Base-by-base conservation (phyloP, 2,329 filamentous ascomycete genomes). In the Penicillium sp. region DNA sequence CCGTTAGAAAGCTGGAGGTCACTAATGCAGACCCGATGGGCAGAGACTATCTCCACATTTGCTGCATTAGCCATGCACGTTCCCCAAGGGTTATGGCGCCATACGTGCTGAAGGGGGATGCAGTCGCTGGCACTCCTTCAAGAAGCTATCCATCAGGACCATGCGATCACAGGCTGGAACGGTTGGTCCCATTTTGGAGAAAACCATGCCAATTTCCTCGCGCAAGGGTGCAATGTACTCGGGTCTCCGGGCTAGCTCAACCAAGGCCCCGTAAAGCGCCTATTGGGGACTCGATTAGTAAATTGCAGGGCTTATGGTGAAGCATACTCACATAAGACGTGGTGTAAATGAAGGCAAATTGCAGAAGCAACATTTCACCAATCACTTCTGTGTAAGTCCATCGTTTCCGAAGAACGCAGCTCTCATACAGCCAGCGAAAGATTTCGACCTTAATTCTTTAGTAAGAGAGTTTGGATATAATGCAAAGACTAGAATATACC, bases 301-400 rank as follows among this genome's bases (percentile, higher is more conserved):
- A 4, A n/a, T 16, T 16, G 27, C 39, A 27, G 42, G 23, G 27
- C 30, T 8, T 27, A 7, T 26, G 23, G 18, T n/a, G 7, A n/a
- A 4, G 26, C 10, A 14, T 2, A 51, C 56, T 14, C 42, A 62
- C 61, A 46, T 64, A 64, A 23, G 58, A 54, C 6, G 61, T 62
- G 4, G 61, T 64, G 18, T 64, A 64, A 46, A 64, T 59, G 26
- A 64, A 64, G 16, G 61, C 61, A 36, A 64, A 64, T 36, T 64
- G 60, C 11, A 64, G 44, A 8, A 64, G 52, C 2, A 64, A 44
- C 57, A 64, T 58, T 26, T 64, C 60, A 4, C 61, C 60, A 38
- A 64, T 56, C 13, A 64, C 60, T 38, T 64, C 61, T 16, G 56
- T 13, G 16, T 62, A 64, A 16, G 29, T 60, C 61, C 61, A 62